These are phyloP conservation scores for Candida golubevii DNA, from an alignment of 805 yeast species.

Conservation along the genomic window DNA sequence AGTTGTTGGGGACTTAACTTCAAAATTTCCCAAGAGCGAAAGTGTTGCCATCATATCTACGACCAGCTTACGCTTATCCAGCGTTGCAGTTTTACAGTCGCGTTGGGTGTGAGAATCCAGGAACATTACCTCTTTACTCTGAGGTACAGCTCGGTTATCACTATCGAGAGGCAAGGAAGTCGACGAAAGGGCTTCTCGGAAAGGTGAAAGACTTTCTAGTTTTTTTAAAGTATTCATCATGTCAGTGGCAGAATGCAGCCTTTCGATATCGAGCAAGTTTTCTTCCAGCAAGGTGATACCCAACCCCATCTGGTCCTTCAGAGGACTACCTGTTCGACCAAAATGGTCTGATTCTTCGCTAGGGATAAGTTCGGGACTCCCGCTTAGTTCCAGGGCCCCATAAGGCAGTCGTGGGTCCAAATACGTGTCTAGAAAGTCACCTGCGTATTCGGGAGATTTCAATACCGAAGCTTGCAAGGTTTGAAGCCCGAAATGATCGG, in stretches of 20 bases:
- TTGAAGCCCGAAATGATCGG: neutral
- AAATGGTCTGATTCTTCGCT: neutral
- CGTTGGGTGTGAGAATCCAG: no score
- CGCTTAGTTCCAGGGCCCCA: neutral
- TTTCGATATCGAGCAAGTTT: neutral
- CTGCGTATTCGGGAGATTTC: slow-evolving; percentile 15
- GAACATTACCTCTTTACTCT: no score
- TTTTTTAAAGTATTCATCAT: slow-evolving; percentile 8
- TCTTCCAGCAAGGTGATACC: slow-evolving; percentile 1
- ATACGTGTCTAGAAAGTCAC: slow-evolving; percentile 16
- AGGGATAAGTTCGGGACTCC: neutral
- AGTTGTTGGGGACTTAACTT: neutral
- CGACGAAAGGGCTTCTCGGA: no score
- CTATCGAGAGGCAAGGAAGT: no score
- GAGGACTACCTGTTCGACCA: neutral
- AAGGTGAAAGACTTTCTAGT: neutral
- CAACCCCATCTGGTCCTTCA: neutral
- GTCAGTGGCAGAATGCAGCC: slow-evolving; percentile 1
- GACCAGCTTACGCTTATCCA: slow-evolving; percentile 20
- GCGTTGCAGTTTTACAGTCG: no score
- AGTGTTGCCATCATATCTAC: slow-evolving; percentile 28
- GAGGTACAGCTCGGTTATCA: no score
- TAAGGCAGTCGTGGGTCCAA: slow-evolving; percentile 10
- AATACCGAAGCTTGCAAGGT: neutral
- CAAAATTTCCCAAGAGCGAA: slow-evolving; percentile 15